A percentile compares a stretch with the other conserved stretches of the same genome.
Evolutionary conservation across 2,329 filamentous ascomycete species (phyloP).

Genomic region (Xylaria sp.): DNA sequence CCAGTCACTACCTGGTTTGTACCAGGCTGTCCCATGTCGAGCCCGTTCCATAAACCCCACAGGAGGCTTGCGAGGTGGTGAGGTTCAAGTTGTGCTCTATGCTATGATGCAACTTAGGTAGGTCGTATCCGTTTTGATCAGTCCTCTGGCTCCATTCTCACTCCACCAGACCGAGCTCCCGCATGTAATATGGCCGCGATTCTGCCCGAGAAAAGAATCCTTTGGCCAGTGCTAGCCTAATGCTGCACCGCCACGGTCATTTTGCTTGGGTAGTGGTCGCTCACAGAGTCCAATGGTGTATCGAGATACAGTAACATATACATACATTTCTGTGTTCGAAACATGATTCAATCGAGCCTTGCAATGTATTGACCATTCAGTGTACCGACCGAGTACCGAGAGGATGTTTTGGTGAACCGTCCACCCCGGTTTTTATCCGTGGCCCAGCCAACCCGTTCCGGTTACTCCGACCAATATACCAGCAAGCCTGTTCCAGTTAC

Average conservation of each 20-base stretch:
- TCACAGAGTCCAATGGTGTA: neutral
- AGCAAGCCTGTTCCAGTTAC: neutral
- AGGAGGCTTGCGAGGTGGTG: neutral
- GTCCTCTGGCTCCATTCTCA: neutral
- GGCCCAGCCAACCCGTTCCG: neutral
- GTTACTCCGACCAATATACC: neutral
- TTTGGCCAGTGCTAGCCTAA: neutral
- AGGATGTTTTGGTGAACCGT: neutral
- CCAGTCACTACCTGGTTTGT: neutral
- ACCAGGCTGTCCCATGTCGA: neutral
- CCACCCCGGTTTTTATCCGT: neutral
- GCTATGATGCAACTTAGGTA: constrained; percentile 5
- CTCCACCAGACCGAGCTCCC: neutral
- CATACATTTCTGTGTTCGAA: too few relatives aligned
- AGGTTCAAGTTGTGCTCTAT: neutral
- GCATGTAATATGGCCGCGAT: too few relatives aligned
- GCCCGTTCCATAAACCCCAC: constrained; percentile 5
- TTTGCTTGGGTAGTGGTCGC: neutral
- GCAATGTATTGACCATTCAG: too few relatives aligned
- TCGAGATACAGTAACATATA: neutral
- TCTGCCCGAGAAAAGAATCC: neutral
- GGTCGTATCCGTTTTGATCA: neutral
- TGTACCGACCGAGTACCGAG: too few relatives aligned
- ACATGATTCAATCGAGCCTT: too few relatives aligned
- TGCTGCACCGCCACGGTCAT: neutral